Evolutionary conservation across 108 stramenopile genomes (phyloP), one percentile per base, ranked within the genome.

Genomic region (Conticribra guillardii): DNA sequence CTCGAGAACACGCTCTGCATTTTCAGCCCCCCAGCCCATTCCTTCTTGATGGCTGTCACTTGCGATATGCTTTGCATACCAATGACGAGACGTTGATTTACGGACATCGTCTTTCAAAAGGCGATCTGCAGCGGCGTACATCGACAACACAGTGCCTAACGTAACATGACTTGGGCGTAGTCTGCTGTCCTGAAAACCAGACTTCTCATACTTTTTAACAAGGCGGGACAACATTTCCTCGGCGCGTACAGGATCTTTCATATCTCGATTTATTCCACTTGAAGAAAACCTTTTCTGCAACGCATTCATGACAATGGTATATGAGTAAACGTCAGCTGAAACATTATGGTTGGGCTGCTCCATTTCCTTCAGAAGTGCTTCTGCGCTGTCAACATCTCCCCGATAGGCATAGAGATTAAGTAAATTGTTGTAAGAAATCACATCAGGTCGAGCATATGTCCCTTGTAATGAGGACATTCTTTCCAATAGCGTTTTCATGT

Each of bases 401-500:
- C 69, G 59, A 23, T 80, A 77, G 9, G 87, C 85, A 57, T 84
- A 76, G 4, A 76, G 56, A 34, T 80, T 66, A 7, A 83, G 57
- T 31, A 85, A 76, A 23, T 74, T 71, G 49, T 89, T 83, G 73
- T 82, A 82, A 26, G 65, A 67, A 34, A 79, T 60, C 15, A 41
- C 57, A 51, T 79, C 79, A 8, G 79, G 71, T n/a, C 28, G 15
- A 24, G 79, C n/a, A 26, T 66, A 79, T 48, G 60, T 30, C 23
- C 19, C 66, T 7, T 41, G 3, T 17, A 17, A 19, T 2, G 49
- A 19, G 9, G 44, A 16, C 71, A 79, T 79, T 5, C 79, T 55
- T 26, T 50, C 28, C 54, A 79, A 31, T 3, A 79, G 58, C 2
- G 3, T 27, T 47, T n/a, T 49, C 14, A 56, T 69, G 32, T 54